Conservation (phyloP, 768 basidiomycete genomes). For the Amyloporia xantha region DNA sequence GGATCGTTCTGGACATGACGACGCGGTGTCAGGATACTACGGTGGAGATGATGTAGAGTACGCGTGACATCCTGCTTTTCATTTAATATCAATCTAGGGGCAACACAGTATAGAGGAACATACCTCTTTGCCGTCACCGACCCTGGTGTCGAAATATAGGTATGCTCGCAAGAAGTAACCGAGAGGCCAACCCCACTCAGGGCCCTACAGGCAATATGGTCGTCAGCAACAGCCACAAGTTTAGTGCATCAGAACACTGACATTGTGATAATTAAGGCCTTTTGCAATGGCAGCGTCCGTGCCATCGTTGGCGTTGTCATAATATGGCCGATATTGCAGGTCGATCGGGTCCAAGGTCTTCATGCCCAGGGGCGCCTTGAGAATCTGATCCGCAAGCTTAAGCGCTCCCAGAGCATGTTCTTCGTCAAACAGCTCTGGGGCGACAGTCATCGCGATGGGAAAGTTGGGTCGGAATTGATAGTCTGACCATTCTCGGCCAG, state of each 20-base stretch:
- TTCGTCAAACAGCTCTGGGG: conserved; percentile 88
- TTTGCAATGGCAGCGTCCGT: conserved; percentile 81
- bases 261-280: conserved; percentile 92
- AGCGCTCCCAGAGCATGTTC: conserved; percentile 75
- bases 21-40: conserved; percentile 62
- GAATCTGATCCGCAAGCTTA: conserved; percentile 67
- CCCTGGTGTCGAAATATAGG: conserved; percentile 74
- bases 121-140: conserved; percentile 64
- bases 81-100: not conserved
- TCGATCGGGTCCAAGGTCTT: conserved; percentile 90
- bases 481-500: conserved; percentile 90
- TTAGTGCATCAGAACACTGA: conserved; percentile 26
- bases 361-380: conserved; percentile 90
- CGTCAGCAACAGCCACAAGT: conserved; percentile 9
- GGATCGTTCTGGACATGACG: conserved; percentile 70
- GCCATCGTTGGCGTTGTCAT: conserved; percentile 93
- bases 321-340: conserved; percentile 81
- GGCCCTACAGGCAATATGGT: conserved; percentile 46
- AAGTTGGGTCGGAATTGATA: conserved; percentile 94
- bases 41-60: conserved; percentile 78
- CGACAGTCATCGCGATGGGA: conserved; percentile 94
- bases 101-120: conserved; percentile 19
- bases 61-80: conserved; percentile 49
- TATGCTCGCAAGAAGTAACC: conserved; percentile 96
- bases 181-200: conserved; percentile 93